These are phyloP conservation scores for Neonectria faginata DNA, from an alignment of 2,329 filamentous ascomycete species.

Conservation along the genomic window DNA sequence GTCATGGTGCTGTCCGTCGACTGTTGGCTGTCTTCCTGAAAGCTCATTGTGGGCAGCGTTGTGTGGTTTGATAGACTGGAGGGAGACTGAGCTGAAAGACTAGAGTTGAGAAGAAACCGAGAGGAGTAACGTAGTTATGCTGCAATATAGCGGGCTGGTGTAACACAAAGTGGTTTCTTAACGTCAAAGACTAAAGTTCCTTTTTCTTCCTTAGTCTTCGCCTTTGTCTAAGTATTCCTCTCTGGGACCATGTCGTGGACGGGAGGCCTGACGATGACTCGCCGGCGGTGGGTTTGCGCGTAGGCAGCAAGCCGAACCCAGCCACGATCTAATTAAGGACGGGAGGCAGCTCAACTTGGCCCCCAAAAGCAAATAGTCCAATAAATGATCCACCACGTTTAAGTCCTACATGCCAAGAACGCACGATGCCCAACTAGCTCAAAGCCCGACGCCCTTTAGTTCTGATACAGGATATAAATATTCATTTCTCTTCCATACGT, in stretches of 20 bases:
- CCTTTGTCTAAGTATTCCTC: not conserved
- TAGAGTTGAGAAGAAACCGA: not conserved
- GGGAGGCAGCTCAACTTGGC: constrained; percentile 2
- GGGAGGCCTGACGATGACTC: constrained; percentile 23
- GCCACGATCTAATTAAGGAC: not conserved
- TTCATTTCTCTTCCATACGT: not conserved
- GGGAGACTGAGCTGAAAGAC: too few species aligned
- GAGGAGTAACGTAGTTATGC: not conserved
- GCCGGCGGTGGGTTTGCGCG: not conserved
- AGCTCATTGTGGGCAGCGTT: constrained; percentile 37
- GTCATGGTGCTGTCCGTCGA: constrained; percentile 53
- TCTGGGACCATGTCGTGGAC: not conserved
- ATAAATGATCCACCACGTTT: constrained; percentile 1
- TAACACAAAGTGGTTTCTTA: not conserved
- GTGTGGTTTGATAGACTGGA: not conserved
- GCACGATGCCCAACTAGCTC: not conserved
- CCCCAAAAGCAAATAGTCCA: not conserved
- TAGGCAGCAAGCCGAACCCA: constrained; percentile 27
- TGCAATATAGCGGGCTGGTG: not conserved
- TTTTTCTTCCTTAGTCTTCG: not conserved
- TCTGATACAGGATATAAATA: not conserved
- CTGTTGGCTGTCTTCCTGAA: constrained; percentile 46
- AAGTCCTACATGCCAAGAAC: constrained; percentile 1
- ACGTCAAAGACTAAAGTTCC: not conserved
- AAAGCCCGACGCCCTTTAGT: not conserved